phyloP scores from a whole-genome alignment of 176 grass and related monocot species.

The Panicum miliaceum region DNA sequence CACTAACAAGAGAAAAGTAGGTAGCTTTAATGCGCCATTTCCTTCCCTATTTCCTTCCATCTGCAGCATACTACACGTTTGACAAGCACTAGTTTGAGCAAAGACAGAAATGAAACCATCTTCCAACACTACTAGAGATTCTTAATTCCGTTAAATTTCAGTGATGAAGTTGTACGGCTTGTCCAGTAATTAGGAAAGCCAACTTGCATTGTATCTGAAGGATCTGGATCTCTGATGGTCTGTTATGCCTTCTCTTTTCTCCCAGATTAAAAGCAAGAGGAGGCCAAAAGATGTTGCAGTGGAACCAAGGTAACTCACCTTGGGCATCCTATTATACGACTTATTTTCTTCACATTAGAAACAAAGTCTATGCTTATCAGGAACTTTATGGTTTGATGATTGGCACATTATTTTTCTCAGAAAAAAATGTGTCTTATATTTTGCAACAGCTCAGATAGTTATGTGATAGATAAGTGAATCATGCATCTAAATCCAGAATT shows the following conservation, averaged over 20 bases:
- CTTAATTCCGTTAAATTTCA: conserved; percentile 17
- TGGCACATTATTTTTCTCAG: background rate
- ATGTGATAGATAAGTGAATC: background rate
- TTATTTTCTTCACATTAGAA: conserved; percentile 18
- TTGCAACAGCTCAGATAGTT: background rate
- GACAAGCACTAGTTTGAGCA: background rate
- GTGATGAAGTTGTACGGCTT: background rate
- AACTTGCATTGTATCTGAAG: background rate
- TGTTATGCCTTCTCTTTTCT: background rate
- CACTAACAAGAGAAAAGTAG: conserved; percentile 49
- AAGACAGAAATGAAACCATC: background rate
- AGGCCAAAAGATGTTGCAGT: conserved; percentile 47
- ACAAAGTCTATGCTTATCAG: background rate
- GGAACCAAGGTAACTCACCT: conserved; percentile 42
- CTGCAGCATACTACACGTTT: background rate
- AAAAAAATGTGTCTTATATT: background rate
- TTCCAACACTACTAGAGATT: background rate
- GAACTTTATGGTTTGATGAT: background rate
- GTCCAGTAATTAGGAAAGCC: background rate
- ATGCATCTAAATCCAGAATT: background rate
- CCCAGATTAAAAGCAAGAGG: conserved; percentile 51
- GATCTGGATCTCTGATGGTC: conserved; percentile 15
- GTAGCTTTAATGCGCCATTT: conserved; percentile 24
- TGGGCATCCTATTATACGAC: background rate
- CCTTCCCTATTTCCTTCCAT: background rate